Percentiles rank a stretch among this genome's conserved stretches.
phyloP scores from a whole-genome alignment of 2,329 filamentous ascomycete genomes.

The Fusarium sp. region DNA sequence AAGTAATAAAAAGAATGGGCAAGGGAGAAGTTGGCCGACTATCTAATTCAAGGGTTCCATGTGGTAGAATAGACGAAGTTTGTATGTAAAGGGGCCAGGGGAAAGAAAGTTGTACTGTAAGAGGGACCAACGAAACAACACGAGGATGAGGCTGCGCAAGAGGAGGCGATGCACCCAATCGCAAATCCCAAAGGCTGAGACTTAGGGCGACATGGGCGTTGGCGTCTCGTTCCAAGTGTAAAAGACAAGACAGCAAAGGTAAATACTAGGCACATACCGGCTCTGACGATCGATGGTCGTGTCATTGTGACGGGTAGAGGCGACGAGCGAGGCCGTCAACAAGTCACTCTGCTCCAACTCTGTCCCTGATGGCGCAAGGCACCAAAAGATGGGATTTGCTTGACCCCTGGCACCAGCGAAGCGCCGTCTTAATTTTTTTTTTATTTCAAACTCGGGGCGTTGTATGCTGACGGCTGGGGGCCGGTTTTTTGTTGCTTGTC shows the following conservation, averaged over 20 bases:
- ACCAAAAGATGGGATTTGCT: slow-evolving; percentile 26
- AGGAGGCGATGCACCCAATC: slow-evolving; percentile 24
- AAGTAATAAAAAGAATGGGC: slow-evolving; percentile 36
- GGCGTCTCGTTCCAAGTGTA: slow-evolving; percentile 13
- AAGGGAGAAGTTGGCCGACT: slow-evolving; percentile 25
- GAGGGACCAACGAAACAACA: slow-evolving; percentile 18
- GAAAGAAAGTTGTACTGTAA: slow-evolving; percentile 24
- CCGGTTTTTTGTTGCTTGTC: slow-evolving; percentile 13
- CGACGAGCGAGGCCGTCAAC: slow-evolving; percentile 35
- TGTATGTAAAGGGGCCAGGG: slow-evolving; percentile 32
- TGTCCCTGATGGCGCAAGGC: slow-evolving; percentile 35
- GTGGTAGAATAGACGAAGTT: slow-evolving; percentile 27
- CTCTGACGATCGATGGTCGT: slow-evolving; percentile 70
- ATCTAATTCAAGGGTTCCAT: slow-evolving; percentile 20
- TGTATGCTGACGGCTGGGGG: slow-evolving; percentile 32
- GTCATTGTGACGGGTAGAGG: slow-evolving; percentile 61
- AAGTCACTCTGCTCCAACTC: slow-evolving; percentile 24
- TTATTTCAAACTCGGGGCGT: slow-evolving; percentile 9
- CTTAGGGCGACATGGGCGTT: slow-evolving; percentile 14
- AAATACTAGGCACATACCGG: slow-evolving; percentile 62
- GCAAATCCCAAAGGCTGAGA: slow-evolving; percentile 18
- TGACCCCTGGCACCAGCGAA: slow-evolving; percentile 35
- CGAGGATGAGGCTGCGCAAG: slow-evolving; percentile 31
- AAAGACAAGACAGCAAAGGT: slow-evolving; percentile 18
- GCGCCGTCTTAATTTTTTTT: slow-evolving; percentile 22